phyloP scores from a whole-genome alignment of 345 rosid genomes.

The Camelina sativa region DNA sequence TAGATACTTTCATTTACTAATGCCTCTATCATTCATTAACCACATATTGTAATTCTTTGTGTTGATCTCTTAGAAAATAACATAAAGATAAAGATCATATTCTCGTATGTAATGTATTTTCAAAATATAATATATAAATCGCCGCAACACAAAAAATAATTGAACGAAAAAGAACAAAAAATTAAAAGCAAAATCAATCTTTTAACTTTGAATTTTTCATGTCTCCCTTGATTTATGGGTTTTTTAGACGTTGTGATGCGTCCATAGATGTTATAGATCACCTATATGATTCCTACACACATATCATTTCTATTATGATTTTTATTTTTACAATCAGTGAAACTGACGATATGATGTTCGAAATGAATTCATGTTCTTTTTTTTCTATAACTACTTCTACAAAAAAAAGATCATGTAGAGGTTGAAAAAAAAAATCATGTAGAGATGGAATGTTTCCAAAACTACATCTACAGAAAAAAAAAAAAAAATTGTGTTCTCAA shows the following conservation, averaged over 20 bases:
- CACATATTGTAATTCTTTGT: background rate
- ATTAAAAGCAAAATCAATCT: constrained; percentile 39
- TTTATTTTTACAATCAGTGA: constrained; percentile 1
- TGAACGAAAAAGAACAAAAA: constrained; percentile 4
- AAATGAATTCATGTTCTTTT: no score
- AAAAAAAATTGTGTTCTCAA: background rate
- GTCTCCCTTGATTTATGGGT: constrained; percentile 36
- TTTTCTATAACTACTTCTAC: no score
- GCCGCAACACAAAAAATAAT: background rate
- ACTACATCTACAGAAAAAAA: no score
- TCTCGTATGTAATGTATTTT: background rate
- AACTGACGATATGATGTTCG: background rate
- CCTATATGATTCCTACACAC: constrained; percentile 33
- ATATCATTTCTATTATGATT: constrained; percentile 9
- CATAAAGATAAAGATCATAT: background rate
- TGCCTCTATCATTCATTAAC: constrained; percentile 7
- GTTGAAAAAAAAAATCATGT: no score
- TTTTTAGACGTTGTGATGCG: constrained; percentile 19
- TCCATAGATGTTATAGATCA: constrained; percentile 6
- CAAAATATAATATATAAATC: background rate
- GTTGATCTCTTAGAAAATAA: background rate
- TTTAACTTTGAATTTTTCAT: constrained; percentile 15
- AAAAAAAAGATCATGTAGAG: no score
- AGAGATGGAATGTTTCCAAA: no score
- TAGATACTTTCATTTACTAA: background rate